phyloP scores from a whole-genome alignment of 2,329 filamentous ascomycete genomes.

The Fusarium abutilonis region DNA sequence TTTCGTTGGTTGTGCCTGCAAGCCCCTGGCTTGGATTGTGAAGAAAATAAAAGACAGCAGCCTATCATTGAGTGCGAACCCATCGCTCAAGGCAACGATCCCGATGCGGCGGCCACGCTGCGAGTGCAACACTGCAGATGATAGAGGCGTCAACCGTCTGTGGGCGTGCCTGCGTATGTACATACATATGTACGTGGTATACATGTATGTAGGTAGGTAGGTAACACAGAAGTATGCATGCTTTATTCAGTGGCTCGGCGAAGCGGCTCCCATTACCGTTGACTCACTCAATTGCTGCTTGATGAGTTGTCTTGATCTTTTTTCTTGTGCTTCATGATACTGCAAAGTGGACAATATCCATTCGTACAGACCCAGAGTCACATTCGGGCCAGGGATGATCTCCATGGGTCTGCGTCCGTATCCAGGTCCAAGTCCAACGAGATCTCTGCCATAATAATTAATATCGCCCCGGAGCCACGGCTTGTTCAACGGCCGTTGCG shows the following conservation, averaged over 20 bases:
- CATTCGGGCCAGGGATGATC: conserved; percentile 1
- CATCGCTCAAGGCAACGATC: conserved; percentile 1
- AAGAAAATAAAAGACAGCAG: conserved; percentile 7
- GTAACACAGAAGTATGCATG: conserved; percentile 21
- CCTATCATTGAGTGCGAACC: neutral
- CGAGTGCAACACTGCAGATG: conserved; percentile 29
- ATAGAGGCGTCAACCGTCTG: conserved; percentile 17
- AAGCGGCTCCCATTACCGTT: conserved; percentile 19
- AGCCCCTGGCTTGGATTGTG: neutral
- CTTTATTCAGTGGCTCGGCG: conserved; percentile 16
- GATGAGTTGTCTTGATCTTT: conserved; percentile 31
- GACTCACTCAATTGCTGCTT: conserved; percentile 8
- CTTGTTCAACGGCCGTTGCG: conserved; percentile 23
- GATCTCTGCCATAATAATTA: conserved; percentile 18
- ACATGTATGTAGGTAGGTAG: too few species aligned
- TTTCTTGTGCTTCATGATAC: conserved; percentile 20
- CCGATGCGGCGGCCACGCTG: conserved; percentile 19
- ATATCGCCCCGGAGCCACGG: conserved; percentile 24
- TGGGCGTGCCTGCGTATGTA: conserved; percentile 27
- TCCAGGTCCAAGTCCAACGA: conserved; percentile 13
- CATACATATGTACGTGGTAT: neutral
- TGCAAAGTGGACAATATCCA: conserved; percentile 15
- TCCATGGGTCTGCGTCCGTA: neutral
- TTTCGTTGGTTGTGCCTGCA: conserved; percentile 2
- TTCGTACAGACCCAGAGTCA: conserved; percentile 23